Percentiles rank a stretch among this genome's conserved stretches.
phyloP scores from a whole-genome alignment of 345 rosid species.

The Excoecaria agallocha region DNA sequence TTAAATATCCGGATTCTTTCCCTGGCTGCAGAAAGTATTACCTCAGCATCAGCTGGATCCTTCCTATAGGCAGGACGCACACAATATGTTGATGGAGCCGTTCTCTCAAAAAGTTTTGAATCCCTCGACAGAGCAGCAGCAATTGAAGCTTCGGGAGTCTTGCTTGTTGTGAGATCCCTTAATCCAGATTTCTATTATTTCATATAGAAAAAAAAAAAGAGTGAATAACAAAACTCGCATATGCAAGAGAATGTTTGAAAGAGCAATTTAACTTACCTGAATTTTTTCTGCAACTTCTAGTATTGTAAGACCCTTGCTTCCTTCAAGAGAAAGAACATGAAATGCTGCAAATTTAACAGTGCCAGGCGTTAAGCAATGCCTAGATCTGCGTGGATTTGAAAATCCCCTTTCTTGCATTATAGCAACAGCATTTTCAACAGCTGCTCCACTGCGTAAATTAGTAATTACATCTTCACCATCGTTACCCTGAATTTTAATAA shows the following conservation, averaged over 20 bases:
- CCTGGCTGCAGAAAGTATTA: conserved; percentile 71
- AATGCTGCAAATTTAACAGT: conserved; percentile 94
- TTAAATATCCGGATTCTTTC: conserved; percentile 66
- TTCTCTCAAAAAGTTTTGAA: conserved; percentile 86
- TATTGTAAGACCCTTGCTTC: conserved; percentile 69
- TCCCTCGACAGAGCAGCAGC: conserved; percentile 95
- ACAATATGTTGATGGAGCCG: conserved; percentile 93
- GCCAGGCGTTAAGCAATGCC: conserved; percentile 92
- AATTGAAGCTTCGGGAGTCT: conserved; percentile 92
- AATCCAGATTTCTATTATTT: conserved; percentile 68
- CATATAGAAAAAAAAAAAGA: conserved; percentile 15
- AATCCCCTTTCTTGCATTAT: conserved; percentile 85
- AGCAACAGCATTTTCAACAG: conserved; percentile 80
- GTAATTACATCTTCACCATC: conserved; percentile 65
- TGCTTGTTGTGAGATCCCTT: conserved; percentile 87
- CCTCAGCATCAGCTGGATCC: conserved; percentile 63
- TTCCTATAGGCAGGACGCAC: conserved; percentile 79
- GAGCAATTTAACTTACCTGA: conserved; percentile 51
- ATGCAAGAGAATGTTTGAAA: neutral
- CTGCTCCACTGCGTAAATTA: conserved; percentile 68
- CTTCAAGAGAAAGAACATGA: conserved; percentile 79
- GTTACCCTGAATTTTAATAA: conserved; percentile 43
- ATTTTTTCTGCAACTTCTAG: conserved; percentile 89
- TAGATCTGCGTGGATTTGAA: conserved; percentile 69
- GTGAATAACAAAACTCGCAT: conserved; percentile 1